Conservation (phyloP, 176 grass and related monocot genomes). For the Cymbopogon citratus region DNA sequence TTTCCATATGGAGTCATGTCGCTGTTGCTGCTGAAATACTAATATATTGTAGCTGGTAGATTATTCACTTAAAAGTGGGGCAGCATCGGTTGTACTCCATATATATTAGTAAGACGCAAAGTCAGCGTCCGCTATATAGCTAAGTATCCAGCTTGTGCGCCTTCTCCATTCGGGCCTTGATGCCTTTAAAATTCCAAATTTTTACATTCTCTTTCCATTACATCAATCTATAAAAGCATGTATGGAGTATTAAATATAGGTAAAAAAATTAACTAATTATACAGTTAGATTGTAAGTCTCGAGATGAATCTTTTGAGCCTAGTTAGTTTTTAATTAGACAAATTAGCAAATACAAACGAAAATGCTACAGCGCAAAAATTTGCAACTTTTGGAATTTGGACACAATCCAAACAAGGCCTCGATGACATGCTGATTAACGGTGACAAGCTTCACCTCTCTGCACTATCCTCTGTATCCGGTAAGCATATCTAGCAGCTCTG, state of each 20-base stretch:
- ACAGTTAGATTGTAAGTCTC: too few species aligned
- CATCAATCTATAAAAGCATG: too few species aligned
- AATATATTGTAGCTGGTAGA: neutral
- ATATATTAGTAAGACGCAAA: slow-evolving; percentile 29
- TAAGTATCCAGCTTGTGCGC: neutral
- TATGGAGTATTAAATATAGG: too few species aligned
- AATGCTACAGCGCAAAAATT: too few species aligned
- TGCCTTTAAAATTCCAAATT: too few species aligned
- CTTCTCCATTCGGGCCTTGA: neutral
- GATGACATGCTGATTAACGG: neutral
- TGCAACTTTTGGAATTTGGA: too few species aligned
- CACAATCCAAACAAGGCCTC: too few species aligned
- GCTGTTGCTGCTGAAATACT: neutral
- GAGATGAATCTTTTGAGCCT: too few species aligned
- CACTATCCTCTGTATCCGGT: neutral
- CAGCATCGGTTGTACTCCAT: neutral
- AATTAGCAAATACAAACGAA: too few species aligned
- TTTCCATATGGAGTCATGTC: slow-evolving; percentile 7
- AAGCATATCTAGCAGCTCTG: neutral
- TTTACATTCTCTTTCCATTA: too few species aligned
- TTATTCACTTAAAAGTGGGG: slow-evolving; percentile 25
- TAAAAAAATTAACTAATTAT: too few species aligned
- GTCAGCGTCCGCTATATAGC: neutral
- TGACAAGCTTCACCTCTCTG: neutral
- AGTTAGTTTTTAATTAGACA: too few species aligned